Percentiles rank a stretch among this genome's conserved stretches.
phyloP scores from a whole-genome alignment of 805 yeast species.

The Maudiozyma pseudohumilis region DNA sequence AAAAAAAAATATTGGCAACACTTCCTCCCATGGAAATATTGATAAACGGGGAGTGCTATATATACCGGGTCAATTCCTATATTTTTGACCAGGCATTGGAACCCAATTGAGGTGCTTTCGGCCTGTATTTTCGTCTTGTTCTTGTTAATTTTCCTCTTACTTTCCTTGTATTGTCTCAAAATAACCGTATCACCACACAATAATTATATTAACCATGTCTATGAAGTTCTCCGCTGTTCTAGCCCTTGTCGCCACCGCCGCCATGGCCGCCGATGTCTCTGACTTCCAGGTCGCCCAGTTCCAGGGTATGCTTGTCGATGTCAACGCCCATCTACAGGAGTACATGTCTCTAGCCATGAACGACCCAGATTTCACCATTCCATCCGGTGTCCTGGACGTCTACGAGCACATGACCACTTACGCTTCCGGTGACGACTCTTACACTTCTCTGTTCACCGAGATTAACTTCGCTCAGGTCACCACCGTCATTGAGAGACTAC shows the following conservation, averaged over 20 bases:
- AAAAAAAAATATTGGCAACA: no score
- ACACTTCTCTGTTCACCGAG: constrained; percentile 26
- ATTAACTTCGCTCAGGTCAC: constrained; percentile 26
- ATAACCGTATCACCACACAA: no score
- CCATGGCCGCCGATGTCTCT: constrained; percentile 8
- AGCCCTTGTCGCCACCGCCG: constrained; percentile 14
- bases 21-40: no score
- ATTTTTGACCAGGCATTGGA: no score
- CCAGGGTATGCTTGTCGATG: constrained; percentile 18
- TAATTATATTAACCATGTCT: not conserved
- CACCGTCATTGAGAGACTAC: constrained; percentile 26
- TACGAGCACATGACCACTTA: constrained; percentile 24
- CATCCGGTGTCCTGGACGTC: constrained; percentile 18
- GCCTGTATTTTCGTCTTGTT: no score
- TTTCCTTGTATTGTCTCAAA: no score
- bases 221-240: constrained; percentile 12
- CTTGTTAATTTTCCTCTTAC: no score
- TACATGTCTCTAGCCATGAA: constrained; percentile 17
- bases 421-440: constrained; percentile 25
- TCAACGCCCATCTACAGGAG: constrained; percentile 13
- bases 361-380: constrained; percentile 12
- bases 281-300: constrained; percentile 16
- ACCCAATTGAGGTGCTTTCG: no score
- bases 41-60: no score
- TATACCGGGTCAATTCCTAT: no score